These are phyloP conservation scores for Pyrenochaeta sp. DNA, from an alignment of 2,329 filamentous ascomycete genomes.

Conservation along the genomic window DNA sequence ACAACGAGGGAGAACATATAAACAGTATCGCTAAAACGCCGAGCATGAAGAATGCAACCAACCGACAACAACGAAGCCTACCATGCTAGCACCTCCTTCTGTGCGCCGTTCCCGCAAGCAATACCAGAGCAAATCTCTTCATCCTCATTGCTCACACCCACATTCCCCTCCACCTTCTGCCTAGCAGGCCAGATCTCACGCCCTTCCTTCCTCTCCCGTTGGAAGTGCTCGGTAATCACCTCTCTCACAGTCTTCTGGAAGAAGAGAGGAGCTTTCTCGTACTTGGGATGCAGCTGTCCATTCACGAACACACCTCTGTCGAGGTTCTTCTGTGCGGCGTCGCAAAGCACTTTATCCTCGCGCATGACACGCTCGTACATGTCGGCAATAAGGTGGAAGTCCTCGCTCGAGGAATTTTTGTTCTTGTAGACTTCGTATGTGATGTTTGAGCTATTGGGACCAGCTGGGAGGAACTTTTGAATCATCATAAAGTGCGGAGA, in stretches of 20 bases:
- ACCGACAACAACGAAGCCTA: constrained; percentile 1
- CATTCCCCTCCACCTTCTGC: constrained; percentile 55
- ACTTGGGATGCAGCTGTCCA: constrained; percentile 66
- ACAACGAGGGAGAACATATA: not conserved
- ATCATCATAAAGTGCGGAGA: constrained; percentile 66
- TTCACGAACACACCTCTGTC: constrained; percentile 68
- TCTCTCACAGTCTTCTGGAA: constrained; percentile 62
- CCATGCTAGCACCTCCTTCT: constrained; percentile 31
- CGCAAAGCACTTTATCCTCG: constrained; percentile 70
- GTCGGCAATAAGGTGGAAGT: constrained; percentile 64
- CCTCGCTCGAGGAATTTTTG: constrained; percentile 64
- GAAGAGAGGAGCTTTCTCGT: constrained; percentile 65
- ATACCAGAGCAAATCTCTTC: constrained; percentile 53
- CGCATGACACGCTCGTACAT: constrained; percentile 70
- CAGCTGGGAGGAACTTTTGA: constrained; percentile 65
- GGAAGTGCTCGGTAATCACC: constrained; percentile 46
- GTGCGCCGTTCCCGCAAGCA: constrained; percentile 15
- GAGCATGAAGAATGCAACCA: not conserved
- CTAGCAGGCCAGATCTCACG: constrained; percentile 35
- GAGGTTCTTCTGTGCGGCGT: constrained; percentile 66
- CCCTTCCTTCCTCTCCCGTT: constrained; percentile 25
- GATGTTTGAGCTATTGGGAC: constrained; percentile 60
- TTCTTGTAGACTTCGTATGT: constrained; percentile 69
- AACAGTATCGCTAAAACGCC: not conserved
- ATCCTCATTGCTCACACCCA: constrained; percentile 54